Evolutionary conservation across 495 filamentous ascomycete species (phyloP).

Genomic region (Penicillium bovifimosum): DNA sequence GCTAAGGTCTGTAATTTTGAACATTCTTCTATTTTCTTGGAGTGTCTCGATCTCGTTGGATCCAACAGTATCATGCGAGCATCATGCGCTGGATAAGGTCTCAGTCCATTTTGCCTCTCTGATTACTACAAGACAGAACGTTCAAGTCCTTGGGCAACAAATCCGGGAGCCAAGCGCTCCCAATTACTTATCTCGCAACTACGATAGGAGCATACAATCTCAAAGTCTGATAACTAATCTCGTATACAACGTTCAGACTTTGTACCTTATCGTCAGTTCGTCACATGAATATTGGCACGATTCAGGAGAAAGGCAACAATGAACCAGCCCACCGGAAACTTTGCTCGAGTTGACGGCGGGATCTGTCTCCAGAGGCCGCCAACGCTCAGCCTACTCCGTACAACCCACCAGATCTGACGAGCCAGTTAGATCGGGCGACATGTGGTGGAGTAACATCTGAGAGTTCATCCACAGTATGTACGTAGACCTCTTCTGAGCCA

Average conservation of each 20-base stretch:
- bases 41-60: neutral
- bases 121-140: constrained; percentile 4
- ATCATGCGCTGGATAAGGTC: neutral
- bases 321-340: constrained; percentile 6
- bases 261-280: neutral
- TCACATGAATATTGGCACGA: neutral
- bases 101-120: neutral
- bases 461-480: too few relatives aligned
- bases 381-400: constrained; percentile 9
- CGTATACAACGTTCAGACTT: neutral
- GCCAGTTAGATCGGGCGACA: constrained; percentile 7
- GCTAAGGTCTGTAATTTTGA: too few relatives aligned
- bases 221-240: neutral
- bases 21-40: neutral
- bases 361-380: constrained; percentile 7
- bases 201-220: constrained; percentile 6
- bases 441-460: neutral
- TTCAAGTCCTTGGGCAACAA: constrained; percentile 5
- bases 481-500: neutral
- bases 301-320: neutral
- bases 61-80: neutral
- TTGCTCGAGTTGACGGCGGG: neutral
- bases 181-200: neutral
- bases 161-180: constrained; percentile 1
- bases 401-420: constrained; percentile 9